Evolutionary conservation across 2,329 filamentous ascomycete species (phyloP), one percentile per base, ranked within the genome.

Genomic region (Didymella exigua): DNA sequence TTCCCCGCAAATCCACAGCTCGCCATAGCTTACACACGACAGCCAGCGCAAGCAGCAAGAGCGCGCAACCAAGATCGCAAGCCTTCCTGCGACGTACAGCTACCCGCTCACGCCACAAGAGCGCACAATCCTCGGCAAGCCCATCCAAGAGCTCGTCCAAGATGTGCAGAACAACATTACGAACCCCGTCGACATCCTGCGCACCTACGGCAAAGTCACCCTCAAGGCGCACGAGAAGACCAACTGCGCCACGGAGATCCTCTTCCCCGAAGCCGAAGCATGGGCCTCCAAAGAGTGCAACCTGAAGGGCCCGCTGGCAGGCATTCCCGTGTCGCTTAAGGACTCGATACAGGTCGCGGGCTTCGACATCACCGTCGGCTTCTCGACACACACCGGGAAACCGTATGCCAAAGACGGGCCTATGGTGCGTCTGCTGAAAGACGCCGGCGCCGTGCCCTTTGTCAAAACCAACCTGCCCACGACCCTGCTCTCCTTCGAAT

Each of bases 381-480:
- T 92, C 75, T 91, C 89, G 30, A 78, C 81, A 47, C 86, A 91
- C 61, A 84, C 87, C 0, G 85, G 86, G 44, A 90, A 93, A 66
- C 87, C 87, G 13, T 78, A 81, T 31, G 51, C 73, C 0, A 75
- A 83, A 24, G 92, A 97, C 76, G 91, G 92, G 0, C 79, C 85
- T 2, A 84, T 91, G 67, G 87, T 90, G 19, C 84, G 83, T 51
- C 76, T 98, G 36, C 80, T 97, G 46, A 96, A 96, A 70, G 89
- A 95, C 70, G 91, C 91, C 2, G 90, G 93, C 19, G 92, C 93
- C 0, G 83, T 97, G 2, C 93, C 93, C 0, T 96, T 96, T 71
- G 91, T 93, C 60, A 98, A 97, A 80, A 97, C 93, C 0, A 95
- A 95, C 59, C 74, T 96, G 2, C 93, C 93, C 5, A 89, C 93